Base-by-base conservation (phyloP, 306 rosid species). In the Hylodesmum podocarpum region DNA sequence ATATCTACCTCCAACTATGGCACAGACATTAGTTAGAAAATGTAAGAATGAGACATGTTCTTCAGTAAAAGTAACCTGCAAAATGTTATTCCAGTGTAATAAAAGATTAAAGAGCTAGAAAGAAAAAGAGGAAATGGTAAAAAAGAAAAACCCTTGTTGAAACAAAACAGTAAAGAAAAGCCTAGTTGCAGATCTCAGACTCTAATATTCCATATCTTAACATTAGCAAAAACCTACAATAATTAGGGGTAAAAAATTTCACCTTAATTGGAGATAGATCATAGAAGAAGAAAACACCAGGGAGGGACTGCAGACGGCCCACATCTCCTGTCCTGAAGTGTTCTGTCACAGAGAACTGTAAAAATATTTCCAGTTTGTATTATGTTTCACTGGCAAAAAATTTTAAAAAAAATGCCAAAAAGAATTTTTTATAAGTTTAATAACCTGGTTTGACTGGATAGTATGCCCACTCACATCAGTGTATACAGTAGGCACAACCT, bases 241-340 rank as follows among this genome's bases (percentile, higher is more conserved):
- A 47, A 78, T 80, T 15, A 36, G 4, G 49, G 15, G 5, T 9
- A 34, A 61, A 40, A 79, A 59, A 53, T 43, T 43, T 28, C 75
- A 92, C 99, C 97, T 92, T 92, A 78, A 95, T 95, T 46, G 99
- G 99, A 84, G 99, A 95, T 72, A 95, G 99, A 79, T 95, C 99
- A 76, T 95, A 95, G 77, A 92, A 90, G 89, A 92, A 95, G 85
- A 95, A 95, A 49, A 95, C 97, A 65, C 97, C 99, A 15, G 99
- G 99, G 65, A 95, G 89, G 78, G 93, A 92, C 81, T 89, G 99
- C 74, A 92, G 82, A 57, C 76, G 92, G 58, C 93, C 95, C 3
- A 89, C 74, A 62, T 92, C 99, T 64, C 86, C 90, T 39, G 81
- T 88, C 86, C 89, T 84, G 67, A 80, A 87, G 82, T 96, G 99